These are phyloP conservation scores for Hypoxylon crocopeplum DNA, from an alignment of 495 filamentous ascomycete species.

Conservation along the genomic window DNA sequence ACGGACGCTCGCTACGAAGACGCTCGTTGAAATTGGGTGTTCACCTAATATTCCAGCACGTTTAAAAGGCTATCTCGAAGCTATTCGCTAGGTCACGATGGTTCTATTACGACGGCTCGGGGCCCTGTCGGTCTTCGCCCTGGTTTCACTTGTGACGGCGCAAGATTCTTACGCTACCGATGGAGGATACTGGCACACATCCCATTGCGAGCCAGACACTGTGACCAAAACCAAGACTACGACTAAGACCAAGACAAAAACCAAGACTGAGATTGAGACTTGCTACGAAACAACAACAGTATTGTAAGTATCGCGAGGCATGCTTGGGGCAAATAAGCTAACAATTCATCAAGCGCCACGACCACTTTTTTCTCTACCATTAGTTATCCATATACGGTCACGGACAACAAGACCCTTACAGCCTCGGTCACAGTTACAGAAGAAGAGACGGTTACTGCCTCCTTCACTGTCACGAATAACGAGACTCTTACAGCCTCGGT, in stretches of 20 bases:
- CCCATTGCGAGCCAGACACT: constrained; percentile 15
- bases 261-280: constrained; percentile 5
- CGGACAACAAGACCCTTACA: constrained; percentile 6
- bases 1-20: constrained; percentile 31
- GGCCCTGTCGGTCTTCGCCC: constrained; percentile 27
- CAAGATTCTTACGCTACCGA: not conserved
- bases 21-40: constrained; percentile 5
- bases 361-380: constrained; percentile 29
- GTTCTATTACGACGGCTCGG: constrained; percentile 22
- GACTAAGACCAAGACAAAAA: constrained; percentile 2
- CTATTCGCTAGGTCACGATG: constrained; percentile 23
- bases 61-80: not conserved
- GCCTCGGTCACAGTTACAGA: constrained; percentile 6
- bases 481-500: constrained; percentile 16
- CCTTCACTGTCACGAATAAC: not conserved
- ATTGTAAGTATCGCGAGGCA: constrained; percentile 26
- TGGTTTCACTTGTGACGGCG: constrained; percentile 16
- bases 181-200: constrained; percentile 16
- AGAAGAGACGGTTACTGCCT: constrained; percentile 14
- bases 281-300: constrained; percentile 30
- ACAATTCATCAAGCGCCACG: constrained; percentile 10
- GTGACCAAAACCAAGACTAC: constrained; percentile 23
- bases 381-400: constrained; percentile 16
- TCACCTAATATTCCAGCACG: not conserved
- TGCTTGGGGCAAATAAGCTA: constrained; percentile 5